phyloP scores from a whole-genome alignment of 2,329 filamentous ascomycete genomes.

The Monosporascus ibericus region DNA sequence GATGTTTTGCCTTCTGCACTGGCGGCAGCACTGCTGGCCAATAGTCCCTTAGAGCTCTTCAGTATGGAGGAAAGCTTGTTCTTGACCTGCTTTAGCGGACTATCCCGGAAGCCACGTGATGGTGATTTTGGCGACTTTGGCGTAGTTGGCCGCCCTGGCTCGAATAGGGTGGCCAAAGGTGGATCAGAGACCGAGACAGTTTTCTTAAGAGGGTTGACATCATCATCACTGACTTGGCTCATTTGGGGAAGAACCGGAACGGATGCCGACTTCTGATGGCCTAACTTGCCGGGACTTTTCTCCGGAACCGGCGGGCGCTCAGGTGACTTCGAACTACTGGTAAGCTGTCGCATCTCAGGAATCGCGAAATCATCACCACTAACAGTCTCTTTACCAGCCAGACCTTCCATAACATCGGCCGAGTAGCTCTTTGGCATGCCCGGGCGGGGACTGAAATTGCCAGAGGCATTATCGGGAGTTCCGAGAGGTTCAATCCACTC shows the following conservation, averaged over 20 bases:
- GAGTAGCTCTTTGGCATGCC: conserved; percentile 55
- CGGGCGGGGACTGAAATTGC: conserved; percentile 41
- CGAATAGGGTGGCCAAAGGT: conserved; percentile 41
- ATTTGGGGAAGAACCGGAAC: conserved; percentile 45
- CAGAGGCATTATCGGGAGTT: conserved; percentile 26
- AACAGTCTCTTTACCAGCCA: conserved; percentile 42
- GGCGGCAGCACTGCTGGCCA: conserved; percentile 66
- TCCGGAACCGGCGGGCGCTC: conserved; percentile 24
- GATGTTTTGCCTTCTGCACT: conserved; percentile 58
- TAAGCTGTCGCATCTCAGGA: conserved; percentile 33
- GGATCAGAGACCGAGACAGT: conserved; percentile 55
- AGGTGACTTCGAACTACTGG: conserved; percentile 29
- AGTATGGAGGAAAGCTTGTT: conserved; percentile 87
- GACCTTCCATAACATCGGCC: conserved; percentile 54
- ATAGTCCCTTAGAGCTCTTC: conserved; percentile 78
- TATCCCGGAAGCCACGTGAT: conserved; percentile 56
- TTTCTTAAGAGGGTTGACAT: conserved; percentile 46
- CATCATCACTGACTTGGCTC: conserved; percentile 15
- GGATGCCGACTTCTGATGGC: conserved; percentile 58
- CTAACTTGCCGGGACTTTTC: conserved; percentile 27
- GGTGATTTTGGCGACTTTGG: conserved; percentile 55
- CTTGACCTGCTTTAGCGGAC: conserved; percentile 85
- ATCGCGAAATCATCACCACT: conserved; percentile 41
- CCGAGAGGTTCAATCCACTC: conserved; percentile 57
- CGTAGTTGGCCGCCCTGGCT: conserved; percentile 38